Evolutionary conservation across 768 basidiomycete genomes (phyloP), one percentile per base, ranked within the genome.

Genomic region (Dioszegia hungarica): DNA sequence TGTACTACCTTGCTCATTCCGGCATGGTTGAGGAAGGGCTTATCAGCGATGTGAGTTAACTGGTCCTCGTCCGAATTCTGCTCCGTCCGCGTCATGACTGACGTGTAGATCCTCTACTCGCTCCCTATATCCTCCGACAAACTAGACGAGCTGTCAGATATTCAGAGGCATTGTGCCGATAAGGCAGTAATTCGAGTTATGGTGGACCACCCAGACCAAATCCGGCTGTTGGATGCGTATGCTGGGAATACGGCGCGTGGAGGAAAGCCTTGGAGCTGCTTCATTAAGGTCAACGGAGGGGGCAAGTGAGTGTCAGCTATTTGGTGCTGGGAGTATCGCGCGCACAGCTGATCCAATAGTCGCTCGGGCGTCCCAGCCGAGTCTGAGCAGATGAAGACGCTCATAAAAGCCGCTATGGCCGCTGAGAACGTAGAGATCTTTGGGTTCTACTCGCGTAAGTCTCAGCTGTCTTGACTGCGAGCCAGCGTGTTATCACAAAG

Each of bases 371-470:
- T 86, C 19, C 76, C 79, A 6, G 81, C 83, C 0, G 73, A 76
- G 2, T 83, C 85, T 10, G 75, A 79, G 11, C 77, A 75, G 9
- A 86, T 91, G 67, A 78, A 79, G 41, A 74, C 76, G 9, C 79
- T 90, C 51, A 72, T 90, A 43, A 75, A 77, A 50, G 68, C 75
- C 3, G 78, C 86, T 12, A 75, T 87, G 33, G 75, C 72, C 3
- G 86, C 87, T 0, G 73, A 81, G 6, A 79, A 74, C 5, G 77
- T 88, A 27, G 81, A 80, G 2, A 78, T 91, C n/a, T 83, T 85
- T 72, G 89, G 90, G 5, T 91, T 91, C 74, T 92, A 91, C 61
- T 84, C 82, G 52, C 90, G 90, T 74, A 85, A 85, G 68, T 66
- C 41, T 19, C 20, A 5, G 12, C 6, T 41, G 14, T 44, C 22